Conservation (phyloP, 441 rosid species). For the Hura crepitans region DNA sequence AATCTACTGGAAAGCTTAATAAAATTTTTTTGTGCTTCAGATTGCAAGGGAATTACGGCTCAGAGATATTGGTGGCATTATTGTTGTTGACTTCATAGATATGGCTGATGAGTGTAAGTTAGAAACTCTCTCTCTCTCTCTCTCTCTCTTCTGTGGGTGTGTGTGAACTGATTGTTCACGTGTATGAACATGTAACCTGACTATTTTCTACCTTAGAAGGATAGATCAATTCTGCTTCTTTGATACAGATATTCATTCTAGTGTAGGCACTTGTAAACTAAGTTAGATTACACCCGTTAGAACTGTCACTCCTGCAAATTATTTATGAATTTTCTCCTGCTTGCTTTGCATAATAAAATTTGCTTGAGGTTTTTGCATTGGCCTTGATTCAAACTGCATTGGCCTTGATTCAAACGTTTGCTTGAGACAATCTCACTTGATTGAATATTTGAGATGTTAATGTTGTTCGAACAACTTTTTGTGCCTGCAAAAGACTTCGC, state of each 20-base stretch:
- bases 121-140: constrained; percentile 17
- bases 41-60: constrained; percentile 95
- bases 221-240: background rate
- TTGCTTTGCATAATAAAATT: background rate
- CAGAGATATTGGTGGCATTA: constrained; percentile 94
- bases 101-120: constrained; percentile 87
- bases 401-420: constrained; percentile 1
- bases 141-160: background rate
- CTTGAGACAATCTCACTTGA: background rate
- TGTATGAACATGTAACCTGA: background rate
- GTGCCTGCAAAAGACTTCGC: background rate
- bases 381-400: background rate
- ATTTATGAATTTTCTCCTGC: background rate
- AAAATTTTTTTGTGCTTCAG: constrained; percentile 41
- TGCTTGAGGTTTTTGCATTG: constrained; percentile 7
- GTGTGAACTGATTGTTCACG: background rate
- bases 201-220: background rate
- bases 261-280: background rate
- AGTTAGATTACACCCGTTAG: background rate
- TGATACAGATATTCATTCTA: background rate
- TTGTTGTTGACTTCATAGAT: constrained; percentile 96
- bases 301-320: background rate
- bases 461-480: background rate
- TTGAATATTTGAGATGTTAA: background rate
- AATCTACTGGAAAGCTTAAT: constrained; percentile 11